A percentile compares a stretch with the other conserved stretches of the same genome.
Evolutionary conservation across 495 filamentous ascomycete species (phyloP).

Genomic region (Trichoderma erinaceum): DNA sequence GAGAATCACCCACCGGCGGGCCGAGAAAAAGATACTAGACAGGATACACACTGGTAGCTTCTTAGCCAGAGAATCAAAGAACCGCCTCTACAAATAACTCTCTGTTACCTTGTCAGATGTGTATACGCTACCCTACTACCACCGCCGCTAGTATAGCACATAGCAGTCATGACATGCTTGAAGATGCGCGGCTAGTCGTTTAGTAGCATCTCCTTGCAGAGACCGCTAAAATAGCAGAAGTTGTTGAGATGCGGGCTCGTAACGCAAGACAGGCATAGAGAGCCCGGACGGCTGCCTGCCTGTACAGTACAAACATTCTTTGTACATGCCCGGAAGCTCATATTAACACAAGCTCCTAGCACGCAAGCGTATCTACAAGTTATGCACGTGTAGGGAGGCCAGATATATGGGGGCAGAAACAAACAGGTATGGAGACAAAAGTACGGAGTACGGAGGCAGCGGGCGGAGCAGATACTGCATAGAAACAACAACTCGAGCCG

Average conservation of each 20-base stretch:
- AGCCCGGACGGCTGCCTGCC: neutral
- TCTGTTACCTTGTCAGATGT: neutral
- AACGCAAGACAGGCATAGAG: neutral
- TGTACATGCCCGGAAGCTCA: neutral
- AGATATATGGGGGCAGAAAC: neutral
- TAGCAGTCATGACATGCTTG: neutral
- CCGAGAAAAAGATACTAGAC: neutral
- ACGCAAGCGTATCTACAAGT: constrained; percentile 3
- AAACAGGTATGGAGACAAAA: neutral
- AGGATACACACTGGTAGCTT: neutral
- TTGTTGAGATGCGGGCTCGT: neutral
- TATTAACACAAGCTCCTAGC: neutral
- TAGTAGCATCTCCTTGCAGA: neutral
- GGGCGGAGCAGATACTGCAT: neutral
- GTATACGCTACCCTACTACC: neutral
- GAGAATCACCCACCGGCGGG: neutral
- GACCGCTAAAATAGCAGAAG: neutral
- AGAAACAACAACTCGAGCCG: neutral
- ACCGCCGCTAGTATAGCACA: neutral
- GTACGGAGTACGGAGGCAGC: neutral
- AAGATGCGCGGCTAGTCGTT: neutral
- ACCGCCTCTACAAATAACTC: neutral
- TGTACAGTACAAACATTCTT: neutral
- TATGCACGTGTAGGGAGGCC: constrained; percentile 1
- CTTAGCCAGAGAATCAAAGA: neutral